A percentile compares a stretch with the other conserved stretches of the same genome.
Conservation (phyloP, 2,329 filamentous ascomycete genomes). For the Stachybotrys chlorohalonatus region DNA sequence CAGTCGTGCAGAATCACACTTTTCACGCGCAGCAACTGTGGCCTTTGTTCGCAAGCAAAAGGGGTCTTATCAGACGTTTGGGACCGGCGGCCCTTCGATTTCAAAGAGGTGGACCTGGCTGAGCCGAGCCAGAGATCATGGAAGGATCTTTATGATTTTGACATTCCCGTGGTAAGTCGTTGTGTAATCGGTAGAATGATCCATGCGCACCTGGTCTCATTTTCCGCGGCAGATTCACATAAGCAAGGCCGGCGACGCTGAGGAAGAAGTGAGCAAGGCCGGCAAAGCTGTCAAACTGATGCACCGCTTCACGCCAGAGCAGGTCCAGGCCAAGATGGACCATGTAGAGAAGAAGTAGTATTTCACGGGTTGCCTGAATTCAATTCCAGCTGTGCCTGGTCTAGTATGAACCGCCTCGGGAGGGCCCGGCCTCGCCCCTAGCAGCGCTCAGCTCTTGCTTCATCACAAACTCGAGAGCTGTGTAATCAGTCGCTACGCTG, state of each 20-base stretch:
- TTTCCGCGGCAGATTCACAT: constrained; percentile 45
- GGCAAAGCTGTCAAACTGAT: constrained; percentile 62
- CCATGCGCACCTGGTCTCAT: neutral
- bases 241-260: constrained; percentile 42
- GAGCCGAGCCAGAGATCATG: constrained; percentile 52
- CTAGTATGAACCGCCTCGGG: constrained; percentile 33
- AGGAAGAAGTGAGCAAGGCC: constrained; percentile 44
- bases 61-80: constrained; percentile 59
- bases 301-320: constrained; percentile 62
- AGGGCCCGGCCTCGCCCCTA: constrained; percentile 26
- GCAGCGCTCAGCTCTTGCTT: constrained; percentile 38
- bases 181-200: neutral
- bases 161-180: constrained; percentile 63
- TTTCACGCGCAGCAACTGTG: constrained; percentile 65
- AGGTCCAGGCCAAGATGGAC: constrained; percentile 63
- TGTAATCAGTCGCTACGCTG: constrained; percentile 46
- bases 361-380: neutral
- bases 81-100: constrained; percentile 57
- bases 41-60: constrained; percentile 61
- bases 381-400: neutral
- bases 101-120: constrained; percentile 63
- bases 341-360: constrained; percentile 30
- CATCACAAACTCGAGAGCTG: constrained; percentile 35
- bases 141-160: constrained; percentile 70
- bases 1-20: constrained; percentile 60